Percentiles rank a stretch among this genome's conserved stretches.
These are phyloP conservation scores for Tricholoma terreum DNA, from an alignment of 768 basidiomycete species.

Conservation along the genomic window DNA sequence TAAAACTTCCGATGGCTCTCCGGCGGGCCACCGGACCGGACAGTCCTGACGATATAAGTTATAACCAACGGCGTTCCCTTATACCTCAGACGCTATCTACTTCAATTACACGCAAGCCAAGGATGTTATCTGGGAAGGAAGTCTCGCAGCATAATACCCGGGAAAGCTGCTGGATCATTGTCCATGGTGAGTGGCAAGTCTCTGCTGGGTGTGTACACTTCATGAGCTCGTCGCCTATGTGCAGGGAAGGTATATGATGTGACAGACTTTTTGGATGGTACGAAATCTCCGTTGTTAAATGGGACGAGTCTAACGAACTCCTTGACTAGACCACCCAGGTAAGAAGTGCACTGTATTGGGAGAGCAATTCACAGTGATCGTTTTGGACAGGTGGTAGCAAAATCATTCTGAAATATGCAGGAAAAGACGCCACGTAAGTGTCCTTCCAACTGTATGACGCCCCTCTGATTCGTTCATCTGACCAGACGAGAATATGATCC, in stretches of 20 bases:
- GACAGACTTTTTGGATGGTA: conserved; percentile 72
- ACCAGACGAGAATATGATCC: conserved; percentile 76
- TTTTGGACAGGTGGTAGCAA: conserved; percentile 62
- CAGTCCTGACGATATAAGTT: background rate
- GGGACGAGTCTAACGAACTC: background rate
- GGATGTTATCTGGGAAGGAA: conserved; percentile 41
- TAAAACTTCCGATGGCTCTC: background rate
- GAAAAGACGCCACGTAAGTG: conserved; percentile 82
- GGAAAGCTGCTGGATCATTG: conserved; percentile 79
- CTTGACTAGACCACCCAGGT: conserved; percentile 60
- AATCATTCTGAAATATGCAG: conserved; percentile 86
- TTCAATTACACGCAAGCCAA: conserved; percentile 8
- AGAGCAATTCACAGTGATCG: background rate
- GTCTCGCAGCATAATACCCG: conserved; percentile 55
- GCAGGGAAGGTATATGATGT: conserved; percentile 76
- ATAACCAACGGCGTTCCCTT: no score
- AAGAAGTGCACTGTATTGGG: conserved; percentile 7
- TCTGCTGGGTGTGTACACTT: background rate
- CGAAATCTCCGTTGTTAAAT: conserved; percentile 6
- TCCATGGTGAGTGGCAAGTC: conserved; percentile 57
- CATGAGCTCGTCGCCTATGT: conserved; percentile 4
- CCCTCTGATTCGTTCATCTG: background rate
- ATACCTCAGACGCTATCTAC: no score
- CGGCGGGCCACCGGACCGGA: conserved; percentile 1
- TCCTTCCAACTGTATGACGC: conserved; percentile 5